A percentile compares a stretch with the other conserved stretches of the same genome.
phyloP scores from a whole-genome alignment of 2,329 filamentous ascomycete species.

The Cordyceps javanica region DNA sequence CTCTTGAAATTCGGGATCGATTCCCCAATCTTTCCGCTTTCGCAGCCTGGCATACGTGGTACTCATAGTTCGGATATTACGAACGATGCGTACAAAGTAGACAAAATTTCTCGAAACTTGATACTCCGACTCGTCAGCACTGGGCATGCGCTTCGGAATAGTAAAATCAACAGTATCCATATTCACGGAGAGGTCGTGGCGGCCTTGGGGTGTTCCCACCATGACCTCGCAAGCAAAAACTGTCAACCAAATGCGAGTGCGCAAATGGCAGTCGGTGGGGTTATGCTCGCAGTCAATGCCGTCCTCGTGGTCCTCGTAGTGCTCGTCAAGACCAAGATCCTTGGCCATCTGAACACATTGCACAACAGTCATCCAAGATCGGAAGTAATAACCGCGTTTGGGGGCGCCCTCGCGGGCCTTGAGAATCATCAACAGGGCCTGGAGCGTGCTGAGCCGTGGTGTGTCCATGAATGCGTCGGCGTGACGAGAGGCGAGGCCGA shows the following conservation, averaged over 20 bases:
- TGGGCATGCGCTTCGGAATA: slow-evolving; percentile 55
- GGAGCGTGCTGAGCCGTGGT: slow-evolving; percentile 82
- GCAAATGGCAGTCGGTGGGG: slow-evolving; percentile 71
- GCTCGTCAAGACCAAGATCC: slow-evolving; percentile 83
- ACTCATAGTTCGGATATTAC: slow-evolving; percentile 73
- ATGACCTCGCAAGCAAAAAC: slow-evolving; percentile 83
- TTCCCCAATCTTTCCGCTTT: slow-evolving; percentile 77
- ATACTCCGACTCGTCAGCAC: slow-evolving; percentile 68
- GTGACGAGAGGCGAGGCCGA: slow-evolving; percentile 82
- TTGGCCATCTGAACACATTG: slow-evolving; percentile 90
- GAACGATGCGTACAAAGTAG: slow-evolving; percentile 71
- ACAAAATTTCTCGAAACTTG: slow-evolving; percentile 77
- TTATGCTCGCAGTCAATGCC: slow-evolving; percentile 64
- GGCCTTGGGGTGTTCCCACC: slow-evolving; percentile 88
- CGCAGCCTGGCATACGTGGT: slow-evolving; percentile 67
- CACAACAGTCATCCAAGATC: slow-evolving; percentile 94
- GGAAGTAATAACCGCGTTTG: slow-evolving; percentile 91
- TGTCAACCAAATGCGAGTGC: slow-evolving; percentile 84
- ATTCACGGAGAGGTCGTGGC: slow-evolving; percentile 70
- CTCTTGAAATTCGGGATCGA: slow-evolving; percentile 75
- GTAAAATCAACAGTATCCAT: slow-evolving; percentile 70
- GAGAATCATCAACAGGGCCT: slow-evolving; percentile 78
- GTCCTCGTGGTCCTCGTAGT: slow-evolving; percentile 70
- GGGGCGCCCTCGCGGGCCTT: slow-evolving; percentile 91
- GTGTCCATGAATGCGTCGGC: slow-evolving; percentile 92